A percentile compares a stretch with the other conserved stretches of the same genome.
These are phyloP conservation scores for Emericellopsis cladophorae DNA, from an alignment of 2,329 filamentous ascomycete genomes.

Conservation along the genomic window DNA sequence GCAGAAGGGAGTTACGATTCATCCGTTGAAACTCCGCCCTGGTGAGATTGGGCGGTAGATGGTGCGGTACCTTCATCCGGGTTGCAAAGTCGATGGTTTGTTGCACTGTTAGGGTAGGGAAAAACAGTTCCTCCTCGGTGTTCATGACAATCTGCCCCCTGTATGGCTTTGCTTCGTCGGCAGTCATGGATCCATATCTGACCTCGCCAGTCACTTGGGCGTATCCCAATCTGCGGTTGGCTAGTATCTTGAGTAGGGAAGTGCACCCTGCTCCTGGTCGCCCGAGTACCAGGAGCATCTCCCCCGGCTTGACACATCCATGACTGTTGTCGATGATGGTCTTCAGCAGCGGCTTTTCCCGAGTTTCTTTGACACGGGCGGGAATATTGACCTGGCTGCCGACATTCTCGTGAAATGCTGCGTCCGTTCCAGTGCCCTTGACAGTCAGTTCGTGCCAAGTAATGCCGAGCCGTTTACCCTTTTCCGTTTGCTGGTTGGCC, in stretches of 20 bases:
- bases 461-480: constrained; percentile 40
- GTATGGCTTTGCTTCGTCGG: constrained; percentile 10
- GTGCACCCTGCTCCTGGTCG: constrained; percentile 18
- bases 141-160: constrained; percentile 17
- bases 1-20: constrained; percentile 21
- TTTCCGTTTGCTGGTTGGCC: not conserved
- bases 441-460: constrained; percentile 55
- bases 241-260: constrained; percentile 14
- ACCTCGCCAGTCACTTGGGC: constrained; percentile 12
- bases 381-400: constrained; percentile 44
- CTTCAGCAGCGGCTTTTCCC: constrained; percentile 42
- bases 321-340: constrained; percentile 53
- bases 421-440: constrained; percentile 45
- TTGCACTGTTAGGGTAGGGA: constrained; percentile 51
- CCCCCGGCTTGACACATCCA: constrained; percentile 38
- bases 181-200: constrained; percentile 12
- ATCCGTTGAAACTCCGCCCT: constrained; percentile 15
- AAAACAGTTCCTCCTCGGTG: constrained; percentile 42
- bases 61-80: constrained; percentile 45
- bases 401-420: constrained; percentile 54
- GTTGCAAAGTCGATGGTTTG: constrained; percentile 53
- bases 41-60: constrained; percentile 27
- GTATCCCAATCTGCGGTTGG: constrained; percentile 15
- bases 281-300: constrained; percentile 22
- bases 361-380: constrained; percentile 36